Evolutionary conservation across 2,329 filamentous ascomycete species (phyloP).

Genomic region (Verticillium dahliae): DNA sequence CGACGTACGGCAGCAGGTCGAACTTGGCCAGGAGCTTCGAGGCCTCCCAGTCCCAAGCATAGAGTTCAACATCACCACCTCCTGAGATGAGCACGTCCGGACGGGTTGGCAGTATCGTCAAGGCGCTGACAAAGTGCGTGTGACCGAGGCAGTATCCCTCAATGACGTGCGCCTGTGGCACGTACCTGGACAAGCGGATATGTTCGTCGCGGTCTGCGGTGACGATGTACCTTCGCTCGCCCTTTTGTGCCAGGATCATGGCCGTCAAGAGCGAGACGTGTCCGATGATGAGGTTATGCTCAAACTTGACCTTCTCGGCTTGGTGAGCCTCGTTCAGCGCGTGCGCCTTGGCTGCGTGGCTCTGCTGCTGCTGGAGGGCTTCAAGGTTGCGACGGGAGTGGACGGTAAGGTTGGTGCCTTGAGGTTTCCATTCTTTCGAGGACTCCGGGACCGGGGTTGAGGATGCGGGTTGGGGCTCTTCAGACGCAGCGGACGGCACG

Average conservation of each 20-base stretch:
- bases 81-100: constrained; percentile 71
- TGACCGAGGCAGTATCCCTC: constrained; percentile 88
- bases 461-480: constrained; percentile 7
- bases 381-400: constrained; percentile 58
- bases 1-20: constrained; percentile 37
- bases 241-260: constrained; percentile 46
- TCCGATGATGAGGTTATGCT: constrained; percentile 73
- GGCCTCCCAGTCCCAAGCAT: constrained; percentile 74
- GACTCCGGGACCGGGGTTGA: constrained; percentile 14
- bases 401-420: constrained; percentile 53
- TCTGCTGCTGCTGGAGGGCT: constrained; percentile 53
- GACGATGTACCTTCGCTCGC: constrained; percentile 41
- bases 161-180: constrained; percentile 80
- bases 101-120: constrained; percentile 56
- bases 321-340: constrained; percentile 19
- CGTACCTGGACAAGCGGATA: constrained; percentile 77
- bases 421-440: constrained; percentile 33
- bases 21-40: constrained; percentile 47
- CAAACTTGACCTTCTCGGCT: constrained; percentile 48
- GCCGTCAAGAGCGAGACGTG: constrained; percentile 94
- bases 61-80: constrained; percentile 74
- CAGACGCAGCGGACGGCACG: constrained; percentile 10
- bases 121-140: constrained; percentile 71
- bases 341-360: constrained; percentile 29
- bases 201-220: constrained; percentile 60